Base-by-base conservation (phyloP, 2,329 filamentous ascomycete species). In the Fusarium proliferatum region DNA sequence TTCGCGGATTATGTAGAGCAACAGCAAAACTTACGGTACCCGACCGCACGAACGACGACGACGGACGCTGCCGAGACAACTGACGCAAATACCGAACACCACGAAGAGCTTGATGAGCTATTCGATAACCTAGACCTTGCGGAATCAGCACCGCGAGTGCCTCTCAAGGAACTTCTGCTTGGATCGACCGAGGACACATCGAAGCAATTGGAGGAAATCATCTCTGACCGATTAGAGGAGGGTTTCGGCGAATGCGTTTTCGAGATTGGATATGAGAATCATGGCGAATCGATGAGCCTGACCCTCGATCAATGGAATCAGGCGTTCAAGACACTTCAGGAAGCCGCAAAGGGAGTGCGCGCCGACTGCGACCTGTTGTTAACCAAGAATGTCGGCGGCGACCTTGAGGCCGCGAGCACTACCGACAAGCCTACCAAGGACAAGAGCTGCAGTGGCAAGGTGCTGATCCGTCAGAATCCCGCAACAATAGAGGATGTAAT, bases 1-100 rank as follows among this genome's bases (percentile, higher is more conserved):
- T 99, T 99, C 81, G 95, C 95, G 82, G 96, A 99, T 79, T 98
- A 98, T 79, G 96, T 98, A 74, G 95, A 98, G 82, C 93, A 95
- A 81, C 95, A 98, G 81, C 96, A 98, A 82, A 91, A 91, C 19
- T 84, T 92, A 56, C 91, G 93, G 64, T 91, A 90, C 76, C 88
- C 89, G 4, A 80, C 80, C 48, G 79, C 84, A 41, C 82, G 80
- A 61, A 75, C 79, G 38, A 65, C 69, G 23, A 63, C 69, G 26
- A 70, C 80, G 45, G 64, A 65, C 78, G 73, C 75, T 21, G 79
- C 80, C 17, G 73, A 80, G 15, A 78, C 81, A 28, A 71, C 81
- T 41, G 72, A 80, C 56, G 59, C 80, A 23, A 67, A 72, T 21
- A 81, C 93, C 77, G 91, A 78, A 39, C 77, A 87, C 72, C 82